Base-by-base conservation (phyloP, 2,329 filamentous ascomycete species). In the Trichoderma pleuroti region DNA sequence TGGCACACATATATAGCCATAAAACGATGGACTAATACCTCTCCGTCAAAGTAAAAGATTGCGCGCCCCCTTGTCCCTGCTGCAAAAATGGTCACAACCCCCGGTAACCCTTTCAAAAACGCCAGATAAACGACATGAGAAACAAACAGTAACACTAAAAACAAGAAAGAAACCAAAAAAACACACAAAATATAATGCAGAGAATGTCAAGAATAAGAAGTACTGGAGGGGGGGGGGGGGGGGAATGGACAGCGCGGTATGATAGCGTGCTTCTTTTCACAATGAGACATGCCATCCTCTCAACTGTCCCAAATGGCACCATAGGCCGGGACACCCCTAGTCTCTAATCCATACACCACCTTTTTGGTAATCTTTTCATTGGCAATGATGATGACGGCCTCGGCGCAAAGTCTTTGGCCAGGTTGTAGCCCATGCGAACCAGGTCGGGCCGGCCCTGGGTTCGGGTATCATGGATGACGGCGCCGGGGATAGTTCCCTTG, bases 381-480 rank as follows among this genome's bases (percentile, higher is more conserved):
- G 69, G 89, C 89, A 75, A 94, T 90, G 72, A 93, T 86, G 76
- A 93, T 90, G 46, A 93, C 90, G 3, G 91, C 92, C 82, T 93
- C 91, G 2, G 90, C 81, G 10, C 80, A 74, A 86, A 89, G 49
- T 85, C 84, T 59, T 88, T 81, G 14, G 82, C 83, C 32, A 90
- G 75, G 77, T 92, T 85, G 77, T 81, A 85, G 5, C 81, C 81
- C 79, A 84, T 83, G 59, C 77, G 77, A 16, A 84, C 82, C n/a
- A 86, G 78, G 72, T 93, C 87, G 3, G 89, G 85, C 8, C 90
- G 84, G 0, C 89, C 90, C 36, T 83, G 82, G 42, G 80, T 77
- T 69, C 85, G 84, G 3, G 91, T 93, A 77, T 94, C 90, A 77
- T 92, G 85, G 68, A 94, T 87, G 21, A 92, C 78, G 1, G 91